Evolutionary conservation across 805 yeast genomes (phyloP), one percentile per base, ranked within the genome.

Genomic region (Saccharomycopsis capsularis): DNA sequence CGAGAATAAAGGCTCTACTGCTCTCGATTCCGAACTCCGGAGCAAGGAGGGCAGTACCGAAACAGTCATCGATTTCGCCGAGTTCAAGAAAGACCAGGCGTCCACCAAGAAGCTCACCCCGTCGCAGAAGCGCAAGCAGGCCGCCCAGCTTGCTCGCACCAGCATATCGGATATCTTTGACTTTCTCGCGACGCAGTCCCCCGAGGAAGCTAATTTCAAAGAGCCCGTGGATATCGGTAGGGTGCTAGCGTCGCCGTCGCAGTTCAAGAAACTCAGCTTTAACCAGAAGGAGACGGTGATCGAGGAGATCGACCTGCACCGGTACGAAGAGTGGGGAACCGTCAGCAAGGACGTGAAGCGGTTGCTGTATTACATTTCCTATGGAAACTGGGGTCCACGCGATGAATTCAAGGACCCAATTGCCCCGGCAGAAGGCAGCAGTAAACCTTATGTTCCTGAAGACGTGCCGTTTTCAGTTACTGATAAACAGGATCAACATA

Each of bases 311-410:
- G 59, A 76, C 24, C 65, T 66, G 49, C 67, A 65, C 58, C 78
- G 49, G 42, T 23, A 74, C 54, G 69, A 69, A 46, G 69, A 74
- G 47, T 85, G 95, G 95, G 61, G 62, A 2, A 63, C 67, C 37
- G 55, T 82, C 40, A 68, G 76, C 3, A 52, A 52, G 11, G 71
- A 74, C 44, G 73, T 73, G 46, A 82, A 82, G 59, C 68, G 74
- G 53, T 67, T 82, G 54, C 72, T 78, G 7, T 82, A 78, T 60
- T 81, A 73, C 65, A 70, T 81, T 27, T 72, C 81, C 0, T 85
- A 79, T 62, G 90, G 90, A 2, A 69, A 81, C 42, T 77, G 84
- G 73, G 93, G 89, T 0, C 81, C 79, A 1, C 69, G 95, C n/a
- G 79, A 75, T 42, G 75, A 75, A 19, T 73, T 82, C 48, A 63